Conservation (phyloP, 805 yeast genomes). For the Cyberlindnera japonica region DNA sequence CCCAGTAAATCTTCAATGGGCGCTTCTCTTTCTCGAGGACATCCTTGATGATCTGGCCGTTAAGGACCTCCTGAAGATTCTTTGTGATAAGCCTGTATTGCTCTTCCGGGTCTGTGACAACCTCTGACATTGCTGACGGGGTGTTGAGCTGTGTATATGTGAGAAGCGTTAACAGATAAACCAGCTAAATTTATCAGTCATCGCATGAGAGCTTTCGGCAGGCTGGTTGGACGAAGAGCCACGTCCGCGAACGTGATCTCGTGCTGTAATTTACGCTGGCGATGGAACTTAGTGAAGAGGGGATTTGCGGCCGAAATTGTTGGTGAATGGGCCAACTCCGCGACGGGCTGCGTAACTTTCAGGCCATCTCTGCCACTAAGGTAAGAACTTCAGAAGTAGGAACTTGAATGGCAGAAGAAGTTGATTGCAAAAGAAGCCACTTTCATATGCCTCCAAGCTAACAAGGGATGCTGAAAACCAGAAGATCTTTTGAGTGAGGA, state of each 20-base stretch:
- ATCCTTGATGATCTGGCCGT: conserved; percentile 81
- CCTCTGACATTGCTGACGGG: conserved; percentile 14
- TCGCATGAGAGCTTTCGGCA: conserved; percentile 1
- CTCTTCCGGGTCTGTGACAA: conserved; percentile 47
- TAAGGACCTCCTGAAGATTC: conserved; percentile 87
- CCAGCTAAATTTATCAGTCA: too few relatives aligned
- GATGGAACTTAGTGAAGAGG: background rate
- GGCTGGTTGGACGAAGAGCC: too few relatives aligned
- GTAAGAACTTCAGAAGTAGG: too few relatives aligned
- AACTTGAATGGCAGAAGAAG: too few relatives aligned
- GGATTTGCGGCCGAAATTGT: too few relatives aligned
- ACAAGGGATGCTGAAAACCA: background rate
- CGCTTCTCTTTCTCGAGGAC: conserved; percentile 78
- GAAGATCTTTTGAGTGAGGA: background rate
- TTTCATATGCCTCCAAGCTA: too few relatives aligned
- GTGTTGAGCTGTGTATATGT: background rate
- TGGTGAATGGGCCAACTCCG: background rate
- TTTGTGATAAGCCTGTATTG: conserved; percentile 75
- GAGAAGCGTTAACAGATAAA: too few relatives aligned
- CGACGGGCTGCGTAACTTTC: background rate
- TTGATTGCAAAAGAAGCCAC: too few relatives aligned
- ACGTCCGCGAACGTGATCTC: too few relatives aligned
- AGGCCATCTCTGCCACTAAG: background rate
- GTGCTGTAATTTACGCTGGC: conserved; percentile 7
- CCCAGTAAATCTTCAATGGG: conserved; percentile 91